Percentiles rank a stretch among this genome's conserved stretches.
Evolutionary conservation across 352 stramenopile species (phyloP).

Genomic region (Hyaloperonospora brassicae): DNA sequence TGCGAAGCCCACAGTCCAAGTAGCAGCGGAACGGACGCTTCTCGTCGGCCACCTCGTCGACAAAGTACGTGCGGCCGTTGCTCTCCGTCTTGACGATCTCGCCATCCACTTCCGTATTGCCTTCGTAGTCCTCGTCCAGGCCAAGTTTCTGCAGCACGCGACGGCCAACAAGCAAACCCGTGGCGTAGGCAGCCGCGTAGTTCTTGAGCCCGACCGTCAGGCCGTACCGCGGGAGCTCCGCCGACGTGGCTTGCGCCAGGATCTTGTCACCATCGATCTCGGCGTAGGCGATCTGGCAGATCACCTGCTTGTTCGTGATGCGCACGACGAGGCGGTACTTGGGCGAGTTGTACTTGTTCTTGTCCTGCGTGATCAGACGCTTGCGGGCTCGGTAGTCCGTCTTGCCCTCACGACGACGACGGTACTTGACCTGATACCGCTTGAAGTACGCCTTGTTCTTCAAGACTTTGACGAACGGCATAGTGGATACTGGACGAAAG

Average conservation of each 20-base stretch:
- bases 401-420: conserved; percentile 96
- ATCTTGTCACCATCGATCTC: conserved; percentile 98
- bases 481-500: conserved; percentile 51
- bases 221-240: conserved; percentile 96
- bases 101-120: conserved; percentile 94
- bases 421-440: conserved; percentile 98
- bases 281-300: conserved; percentile 98
- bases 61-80: conserved; percentile 97
- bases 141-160: conserved; percentile 96
- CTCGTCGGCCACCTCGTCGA: conserved; percentile 97
- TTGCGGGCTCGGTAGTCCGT: conserved; percentile 99
- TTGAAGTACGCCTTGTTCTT: conserved; percentile 99
- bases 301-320: conserved; percentile 95
- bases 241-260: conserved; percentile 88
- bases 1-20: conserved; percentile 95
- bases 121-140: conserved; percentile 96
- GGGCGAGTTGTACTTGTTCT: conserved; percentile 99
- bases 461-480: conserved; percentile 97
- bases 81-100: conserved; percentile 92
- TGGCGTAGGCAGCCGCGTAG: conserved; percentile 98
- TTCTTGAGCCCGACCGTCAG: conserved; percentile 97
- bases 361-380: conserved; percentile 97
- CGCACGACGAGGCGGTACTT: conserved; percentile 96
- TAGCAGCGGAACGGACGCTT: conserved; percentile 97
- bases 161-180: conserved; percentile 90